Evolutionary conservation across 2,329 filamentous ascomycete species (phyloP), one percentile per base, ranked within the genome.

Genomic region (Pseudocercospora macadamiae): DNA sequence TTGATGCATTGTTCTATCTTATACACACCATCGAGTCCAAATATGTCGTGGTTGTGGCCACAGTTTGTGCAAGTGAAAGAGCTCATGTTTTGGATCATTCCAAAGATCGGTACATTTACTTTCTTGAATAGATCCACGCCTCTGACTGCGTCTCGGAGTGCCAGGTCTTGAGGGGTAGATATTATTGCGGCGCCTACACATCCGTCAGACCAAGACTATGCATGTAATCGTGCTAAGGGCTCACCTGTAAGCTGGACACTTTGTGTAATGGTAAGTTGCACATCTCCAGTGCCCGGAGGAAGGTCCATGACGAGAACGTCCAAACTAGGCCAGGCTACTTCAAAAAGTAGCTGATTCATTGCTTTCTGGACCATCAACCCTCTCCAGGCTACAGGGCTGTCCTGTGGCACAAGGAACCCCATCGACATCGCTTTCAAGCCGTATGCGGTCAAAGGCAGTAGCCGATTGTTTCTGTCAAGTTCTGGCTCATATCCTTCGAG

Each of bases 391-490:
- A 99, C 89, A 0, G 93, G 91, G 4, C 90, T 89, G 9, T 86
- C 83, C 64, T 91, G 88, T 18, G 85, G 85, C 1, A 96, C 86
- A 0, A 99, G 83, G 65, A 96, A 97, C 51, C 95, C 95, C 90
- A 99, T 97, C 0, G 93, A 97, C 95, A 99, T 99, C 55, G 92
- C 96, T 76, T 96, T 96, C 57, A 99, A 84, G 37, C 95, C 95
- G 78, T 97, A 97, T 72, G 96, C 96, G 19, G 90, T 92, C 21
- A 99, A 78, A 0, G 95, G 95, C 1, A 97, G 71, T 3, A 99
- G 83, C 68, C 92, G 88, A 69, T 93, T 92, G 66, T 89, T 63
- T 6, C 51, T 30, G 54, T 72, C 70, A 18, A 73, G 71, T 19
- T 66, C 65, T 2, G 71, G 70, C 47, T 71, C 69, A 10, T 71